Conservation (phyloP, 2,329 filamentous ascomycete genomes). For the Neonectria hederae region DNA sequence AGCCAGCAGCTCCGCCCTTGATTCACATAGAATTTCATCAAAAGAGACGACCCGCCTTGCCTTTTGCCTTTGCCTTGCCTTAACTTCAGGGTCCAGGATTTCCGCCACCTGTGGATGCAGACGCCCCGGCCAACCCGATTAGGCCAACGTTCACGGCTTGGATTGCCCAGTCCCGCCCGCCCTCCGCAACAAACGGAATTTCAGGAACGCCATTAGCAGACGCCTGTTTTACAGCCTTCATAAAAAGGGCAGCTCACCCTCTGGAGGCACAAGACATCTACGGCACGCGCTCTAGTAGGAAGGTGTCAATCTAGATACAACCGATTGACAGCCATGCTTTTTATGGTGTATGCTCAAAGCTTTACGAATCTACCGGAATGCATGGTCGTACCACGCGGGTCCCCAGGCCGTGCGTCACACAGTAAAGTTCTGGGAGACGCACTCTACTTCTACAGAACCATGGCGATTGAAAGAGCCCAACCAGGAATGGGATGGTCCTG, state of each 20-base stretch:
- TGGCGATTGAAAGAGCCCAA: not conserved
- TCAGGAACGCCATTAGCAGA: slow-evolving; percentile 1
- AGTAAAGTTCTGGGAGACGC: slow-evolving; percentile 6
- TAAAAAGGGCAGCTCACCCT: not conserved
- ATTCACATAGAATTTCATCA: slow-evolving; percentile 16
- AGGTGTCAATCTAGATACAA: not conserved
- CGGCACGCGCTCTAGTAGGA: not conserved
- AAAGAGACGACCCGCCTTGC: not conserved
- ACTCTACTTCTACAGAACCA: not conserved
- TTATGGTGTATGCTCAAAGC: not conserved
- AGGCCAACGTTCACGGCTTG: slow-evolving; percentile 13
- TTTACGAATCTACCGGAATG: not conserved
- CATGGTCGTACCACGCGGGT: not conserved
- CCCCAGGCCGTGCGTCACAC: slow-evolving; percentile 2
- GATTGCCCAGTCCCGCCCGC: not conserved
- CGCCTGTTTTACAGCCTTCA: not conserved
- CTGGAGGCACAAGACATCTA: not conserved
- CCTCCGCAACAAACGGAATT: not conserved
- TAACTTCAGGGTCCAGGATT: slow-evolving; percentile 5
- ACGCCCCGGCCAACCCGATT: slow-evolving; percentile 18
- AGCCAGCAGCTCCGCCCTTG: not conserved
- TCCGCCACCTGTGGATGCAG: slow-evolving; percentile 15
- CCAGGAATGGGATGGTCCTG: not conserved
- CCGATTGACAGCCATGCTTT: not conserved
- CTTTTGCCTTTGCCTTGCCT: not conserved